Evolutionary conservation across 2,329 filamentous ascomycete genomes (phyloP).

Genomic region (Daldinia sp.): DNA sequence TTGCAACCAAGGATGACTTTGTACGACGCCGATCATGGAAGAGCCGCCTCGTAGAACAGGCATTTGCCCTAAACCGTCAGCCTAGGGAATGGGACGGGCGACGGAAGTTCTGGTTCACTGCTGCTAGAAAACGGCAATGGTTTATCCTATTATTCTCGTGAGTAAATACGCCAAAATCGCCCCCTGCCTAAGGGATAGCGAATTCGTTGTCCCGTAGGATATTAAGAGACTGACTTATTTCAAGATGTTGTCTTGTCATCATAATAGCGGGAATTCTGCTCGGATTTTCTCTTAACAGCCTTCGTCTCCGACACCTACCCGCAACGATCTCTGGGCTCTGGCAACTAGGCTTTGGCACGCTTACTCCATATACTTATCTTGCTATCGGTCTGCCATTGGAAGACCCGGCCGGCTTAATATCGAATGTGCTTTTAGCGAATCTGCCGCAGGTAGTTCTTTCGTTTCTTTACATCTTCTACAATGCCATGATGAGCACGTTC

Average conservation of each 20-base stretch:
- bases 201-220: neutral
- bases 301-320: neutral
- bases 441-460: neutral
- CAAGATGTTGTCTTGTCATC: neutral
- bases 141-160: neutral
- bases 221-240: neutral
- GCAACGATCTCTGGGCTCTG: neutral
- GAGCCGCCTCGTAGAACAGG: neutral
- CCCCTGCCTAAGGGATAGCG: neutral
- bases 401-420: neutral
- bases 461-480: neutral
- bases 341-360: neutral
- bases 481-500: neutral
- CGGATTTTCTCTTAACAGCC: neutral
- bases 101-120: neutral
- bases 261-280: neutral
- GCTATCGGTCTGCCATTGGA: neutral
- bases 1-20: conserved; percentile 4
- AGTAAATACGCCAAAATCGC: neutral
- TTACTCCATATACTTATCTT: neutral
- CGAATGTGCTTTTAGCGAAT: neutral
- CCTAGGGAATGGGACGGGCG: neutral
- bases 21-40: neutral
- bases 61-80: neutral
- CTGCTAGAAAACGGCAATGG: neutral